Percentiles rank a stretch among this genome's conserved stretches.
Conservation (phyloP, 2,329 filamentous ascomycete genomes). For the Diaporthe humulicola region DNA sequence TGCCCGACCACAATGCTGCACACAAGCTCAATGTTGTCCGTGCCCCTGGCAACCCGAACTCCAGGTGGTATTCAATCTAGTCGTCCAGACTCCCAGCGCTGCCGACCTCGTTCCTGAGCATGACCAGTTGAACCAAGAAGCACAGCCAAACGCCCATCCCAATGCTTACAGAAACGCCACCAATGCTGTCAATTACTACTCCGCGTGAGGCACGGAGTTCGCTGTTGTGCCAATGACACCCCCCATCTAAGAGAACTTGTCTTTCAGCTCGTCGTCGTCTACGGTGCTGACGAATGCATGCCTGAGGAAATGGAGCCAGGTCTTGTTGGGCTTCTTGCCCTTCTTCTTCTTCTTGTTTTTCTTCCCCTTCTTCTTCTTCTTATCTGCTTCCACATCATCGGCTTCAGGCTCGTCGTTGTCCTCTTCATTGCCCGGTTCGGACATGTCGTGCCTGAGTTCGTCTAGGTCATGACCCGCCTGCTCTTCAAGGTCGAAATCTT, state of each 20-base stretch:
- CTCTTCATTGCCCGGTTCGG: slow-evolving; percentile 47
- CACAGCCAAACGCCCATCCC: slow-evolving; percentile 31
- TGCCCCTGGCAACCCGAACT: not conserved
- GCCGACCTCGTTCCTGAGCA: not conserved
- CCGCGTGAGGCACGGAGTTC: not conserved
- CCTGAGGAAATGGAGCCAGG: slow-evolving; percentile 82
- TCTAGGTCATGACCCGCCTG: slow-evolving; percentile 34
- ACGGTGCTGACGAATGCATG: slow-evolving; percentile 85
- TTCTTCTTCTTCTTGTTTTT: slow-evolving; percentile 65
- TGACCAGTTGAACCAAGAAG: slow-evolving; percentile 20
- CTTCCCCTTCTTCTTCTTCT: slow-evolving; percentile 59
- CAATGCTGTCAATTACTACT: slow-evolving; percentile 20
- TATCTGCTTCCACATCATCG: slow-evolving; percentile 46
- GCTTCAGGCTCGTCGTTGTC: slow-evolving; percentile 45
- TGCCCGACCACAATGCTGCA: not conserved
- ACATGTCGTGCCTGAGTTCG: slow-evolving; percentile 43
- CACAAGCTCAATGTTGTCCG: no score
- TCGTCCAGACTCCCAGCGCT: slow-evolving; percentile 2
- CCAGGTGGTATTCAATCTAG: not conserved
- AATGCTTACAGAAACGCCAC: slow-evolving; percentile 34
- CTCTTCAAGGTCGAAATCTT: slow-evolving; percentile 35
- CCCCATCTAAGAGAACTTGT: slow-evolving; percentile 43
- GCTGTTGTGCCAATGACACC: not conserved
- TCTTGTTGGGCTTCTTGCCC: slow-evolving; percentile 71
- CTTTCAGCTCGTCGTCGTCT: slow-evolving; percentile 73